Percentiles rank a stretch among this genome's conserved stretches.
phyloP scores from a whole-genome alignment of 192 early-diverging fungal species.

The Entomortierella beljakovae region DNA sequence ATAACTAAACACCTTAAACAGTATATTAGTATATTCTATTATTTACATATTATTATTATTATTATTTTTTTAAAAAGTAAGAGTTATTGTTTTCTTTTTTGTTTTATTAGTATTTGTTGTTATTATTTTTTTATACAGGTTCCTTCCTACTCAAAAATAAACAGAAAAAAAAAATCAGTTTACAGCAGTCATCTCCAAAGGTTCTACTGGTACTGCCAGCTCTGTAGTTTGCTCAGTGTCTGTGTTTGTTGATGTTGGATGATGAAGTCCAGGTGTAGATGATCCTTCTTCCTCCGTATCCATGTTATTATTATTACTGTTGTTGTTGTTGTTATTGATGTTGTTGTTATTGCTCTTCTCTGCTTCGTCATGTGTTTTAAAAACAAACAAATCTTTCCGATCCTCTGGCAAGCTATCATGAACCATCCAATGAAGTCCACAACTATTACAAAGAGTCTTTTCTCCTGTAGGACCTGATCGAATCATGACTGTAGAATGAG shows the following conservation, averaged over 20 bases:
- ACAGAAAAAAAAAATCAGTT: not conserved
- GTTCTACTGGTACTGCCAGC: not conserved
- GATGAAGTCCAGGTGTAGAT: no score
- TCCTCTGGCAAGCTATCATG: constrained; percentile 43
- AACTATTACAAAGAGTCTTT: constrained; percentile 57
- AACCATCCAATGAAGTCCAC: constrained; percentile 52
- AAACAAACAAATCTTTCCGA: constrained; percentile 47
- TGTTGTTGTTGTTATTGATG: not conserved
- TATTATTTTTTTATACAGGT: no score
- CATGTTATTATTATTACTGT: no score
- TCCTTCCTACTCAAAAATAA: no score
- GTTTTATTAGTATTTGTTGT: not conserved
- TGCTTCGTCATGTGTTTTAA: not conserved
- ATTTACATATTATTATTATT: not conserved
- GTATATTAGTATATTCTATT: not conserved
- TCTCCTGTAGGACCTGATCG: constrained; percentile 55
- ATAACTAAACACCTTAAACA: not conserved
- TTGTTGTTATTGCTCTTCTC: not conserved
- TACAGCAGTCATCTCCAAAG: not conserved
- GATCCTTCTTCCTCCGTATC: no score
- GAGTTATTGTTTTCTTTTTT: not conserved
- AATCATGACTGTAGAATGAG: constrained; percentile 45
- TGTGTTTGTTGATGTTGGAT: no score
- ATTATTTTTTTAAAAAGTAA: not conserved
- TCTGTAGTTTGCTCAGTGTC: not conserved